These are phyloP conservation scores for Penicillium atrosanguineum DNA, from an alignment of 495 filamentous ascomycete species.

Conservation along the genomic window DNA sequence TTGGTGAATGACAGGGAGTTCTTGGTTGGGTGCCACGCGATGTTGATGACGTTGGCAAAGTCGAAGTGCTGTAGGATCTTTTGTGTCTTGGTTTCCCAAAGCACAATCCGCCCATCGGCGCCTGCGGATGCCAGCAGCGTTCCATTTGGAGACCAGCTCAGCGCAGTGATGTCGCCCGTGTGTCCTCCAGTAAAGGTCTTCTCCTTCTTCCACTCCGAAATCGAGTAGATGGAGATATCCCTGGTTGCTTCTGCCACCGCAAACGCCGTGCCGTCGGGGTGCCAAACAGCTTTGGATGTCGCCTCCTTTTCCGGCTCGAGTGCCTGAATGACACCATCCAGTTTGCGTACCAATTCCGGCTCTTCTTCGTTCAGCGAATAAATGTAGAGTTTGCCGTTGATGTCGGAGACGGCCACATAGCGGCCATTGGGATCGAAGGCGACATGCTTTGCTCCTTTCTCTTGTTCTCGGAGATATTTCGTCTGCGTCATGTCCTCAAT, in stretches of 20 bases:
- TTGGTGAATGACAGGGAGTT: constrained; percentile 90
- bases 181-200: constrained; percentile 74
- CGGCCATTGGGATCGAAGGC: constrained; percentile 81
- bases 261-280: constrained; percentile 92
- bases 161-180: constrained; percentile 78
- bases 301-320: constrained; percentile 76
- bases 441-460: constrained; percentile 82
- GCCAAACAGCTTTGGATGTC: constrained; percentile 79
- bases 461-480: constrained; percentile 74
- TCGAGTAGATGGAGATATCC: constrained; percentile 83
- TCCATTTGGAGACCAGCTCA: constrained; percentile 93
- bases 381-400: constrained; percentile 82
- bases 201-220: constrained; percentile 83
- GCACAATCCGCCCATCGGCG: constrained; percentile 74
- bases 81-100: constrained; percentile 91
- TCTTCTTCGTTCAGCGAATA: constrained; percentile 81
- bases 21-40: constrained; percentile 86
- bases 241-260: constrained; percentile 77
- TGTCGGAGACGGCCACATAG: constrained; percentile 76
- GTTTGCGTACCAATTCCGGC: constrained; percentile 73
- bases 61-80: constrained; percentile 63
- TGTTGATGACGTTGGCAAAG: constrained; percentile 74
- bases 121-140: constrained; percentile 79
- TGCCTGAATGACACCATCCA: constrained; percentile 80
- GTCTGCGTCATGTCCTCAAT: constrained; percentile 71